Evolutionary conservation across 139 green algal genomes (phyloP), one percentile per base, ranked within the genome.

Genomic region (Raphidocelis subcapitata): DNA sequence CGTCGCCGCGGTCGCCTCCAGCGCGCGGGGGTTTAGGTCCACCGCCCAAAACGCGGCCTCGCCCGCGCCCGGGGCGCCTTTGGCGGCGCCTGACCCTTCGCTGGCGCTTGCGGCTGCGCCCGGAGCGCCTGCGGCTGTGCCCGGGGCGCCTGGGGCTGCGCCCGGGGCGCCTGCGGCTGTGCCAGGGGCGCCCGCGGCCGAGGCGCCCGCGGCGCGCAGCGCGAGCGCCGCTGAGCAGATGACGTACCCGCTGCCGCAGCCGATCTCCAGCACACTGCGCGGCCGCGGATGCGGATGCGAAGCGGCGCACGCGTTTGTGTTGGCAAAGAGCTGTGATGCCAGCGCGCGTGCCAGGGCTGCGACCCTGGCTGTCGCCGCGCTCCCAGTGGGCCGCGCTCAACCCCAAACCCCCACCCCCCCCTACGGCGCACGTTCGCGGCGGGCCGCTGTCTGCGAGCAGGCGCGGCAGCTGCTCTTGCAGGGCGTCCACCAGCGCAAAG

Each of bases 201-300:
- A 10, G 3, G 41, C 41, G 41, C 8, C 41, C 41, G 41, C 41
- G 8, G 8, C 8, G 41, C 12, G 56, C 47, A 95, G 69, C 20
- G 94, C 69, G 47, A 92, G 71, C 0, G 87, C 89, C 0, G 91
- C n/a, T 0, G 93, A 96, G 56, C 81, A 85, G 51, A 90, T 82
- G 10, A 97, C 86, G 67, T 93, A 98, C 21, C 93, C 93, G 56
- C 86, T 95, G 44, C 93, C 93, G 69, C 83, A 86, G 3, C 93
- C 93, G 32, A 98, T 57, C 70, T 97, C 91, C 14, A 96, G 23
- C 60, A 75, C 82, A 26, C 87, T n/a, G 15, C n/a, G 14, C 33
- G 35, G 41, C 8, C 8, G 8, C 12, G 41, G 8, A 49, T 49
- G 41, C 12, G 41, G 41, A 49, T 12, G 8, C 12, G 41, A 49